These are phyloP conservation scores for Botrytis tulipae DNA, from an alignment of 2,329 filamentous ascomycete species.

Conservation along the genomic window DNA sequence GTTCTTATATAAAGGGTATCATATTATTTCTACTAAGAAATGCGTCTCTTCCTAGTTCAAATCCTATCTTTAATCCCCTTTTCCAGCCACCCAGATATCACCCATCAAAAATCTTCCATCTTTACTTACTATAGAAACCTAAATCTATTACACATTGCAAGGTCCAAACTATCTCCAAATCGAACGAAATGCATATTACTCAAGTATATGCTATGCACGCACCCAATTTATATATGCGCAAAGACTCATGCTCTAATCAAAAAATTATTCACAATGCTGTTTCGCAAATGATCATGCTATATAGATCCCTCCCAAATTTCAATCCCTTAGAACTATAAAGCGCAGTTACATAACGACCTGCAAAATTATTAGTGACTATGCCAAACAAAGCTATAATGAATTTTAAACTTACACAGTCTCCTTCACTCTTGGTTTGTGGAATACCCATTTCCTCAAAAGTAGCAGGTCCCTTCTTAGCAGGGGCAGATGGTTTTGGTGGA, in stretches of 20 bases:
- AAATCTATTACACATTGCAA: not conserved
- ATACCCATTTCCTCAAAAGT: conserved; percentile 99
- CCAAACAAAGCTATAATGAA: too few relatives aligned
- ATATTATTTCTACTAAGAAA: conserved; percentile 15
- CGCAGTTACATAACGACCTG: conserved; percentile 37
- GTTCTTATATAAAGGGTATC: not conserved
- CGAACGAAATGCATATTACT: not conserved
- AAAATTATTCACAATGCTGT: not conserved
- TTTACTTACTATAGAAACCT: not conserved
- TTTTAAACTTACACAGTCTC: conserved; percentile 69
- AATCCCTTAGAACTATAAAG: not conserved
- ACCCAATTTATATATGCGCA: conserved; percentile 4
- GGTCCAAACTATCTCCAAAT: not conserved
- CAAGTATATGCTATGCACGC: not conserved
- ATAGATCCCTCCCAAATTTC: not conserved
- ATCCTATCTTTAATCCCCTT: not conserved
- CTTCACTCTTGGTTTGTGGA: conserved; percentile 76
- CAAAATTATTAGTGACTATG: conserved; percentile 5
- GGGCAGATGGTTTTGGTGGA: conserved; percentile 45
- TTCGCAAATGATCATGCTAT: not conserved
- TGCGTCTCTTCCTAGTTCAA: not conserved
- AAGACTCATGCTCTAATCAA: not conserved
- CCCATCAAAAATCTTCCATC: not conserved
- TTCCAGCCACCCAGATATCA: not conserved
- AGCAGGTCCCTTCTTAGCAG: conserved; percentile 65